Percentiles rank a stretch among this genome's conserved stretches.
Evolutionary conservation across 768 basidiomycete genomes (phyloP).

Genomic region (Boletus tylopilopsis): DNA sequence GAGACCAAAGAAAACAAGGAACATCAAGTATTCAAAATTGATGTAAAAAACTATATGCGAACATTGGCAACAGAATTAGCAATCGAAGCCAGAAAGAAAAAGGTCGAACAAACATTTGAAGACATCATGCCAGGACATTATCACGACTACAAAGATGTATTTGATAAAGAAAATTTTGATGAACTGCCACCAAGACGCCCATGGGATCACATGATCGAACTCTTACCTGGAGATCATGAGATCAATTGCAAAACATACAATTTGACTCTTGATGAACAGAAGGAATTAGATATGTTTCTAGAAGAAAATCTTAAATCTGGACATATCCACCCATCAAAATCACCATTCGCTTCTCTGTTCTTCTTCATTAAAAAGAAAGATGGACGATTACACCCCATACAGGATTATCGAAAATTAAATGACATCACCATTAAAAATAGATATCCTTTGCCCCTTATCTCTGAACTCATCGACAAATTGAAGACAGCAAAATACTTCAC

Average conservation of each 20-base stretch:
- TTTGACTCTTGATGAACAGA: neutral
- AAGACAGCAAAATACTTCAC: conserved; percentile 21
- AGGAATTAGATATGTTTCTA: neutral
- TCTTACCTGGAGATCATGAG: neutral
- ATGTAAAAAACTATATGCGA: no score
- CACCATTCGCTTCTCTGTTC: neutral
- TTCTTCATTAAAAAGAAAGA: neutral
- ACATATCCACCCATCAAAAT: neutral
- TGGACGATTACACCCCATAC: neutral
- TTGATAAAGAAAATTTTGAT: no score
- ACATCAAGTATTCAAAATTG: no score
- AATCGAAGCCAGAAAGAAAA: no score
- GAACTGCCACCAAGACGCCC: no score
- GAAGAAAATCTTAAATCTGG: neutral
- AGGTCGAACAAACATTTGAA: no score
- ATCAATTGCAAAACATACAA: neutral
- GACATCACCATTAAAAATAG: neutral
- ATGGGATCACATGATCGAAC: neutral
- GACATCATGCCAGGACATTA: no score
- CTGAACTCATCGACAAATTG: conserved; percentile 25
- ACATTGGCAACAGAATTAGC: no score
- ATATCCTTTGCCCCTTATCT: neutral
- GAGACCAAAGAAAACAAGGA: no score
- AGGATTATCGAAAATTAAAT: no score
- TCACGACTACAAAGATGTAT: no score